Conservation (phyloP, 257 asterid genomes). For the Forsythia viridissima region DNA sequence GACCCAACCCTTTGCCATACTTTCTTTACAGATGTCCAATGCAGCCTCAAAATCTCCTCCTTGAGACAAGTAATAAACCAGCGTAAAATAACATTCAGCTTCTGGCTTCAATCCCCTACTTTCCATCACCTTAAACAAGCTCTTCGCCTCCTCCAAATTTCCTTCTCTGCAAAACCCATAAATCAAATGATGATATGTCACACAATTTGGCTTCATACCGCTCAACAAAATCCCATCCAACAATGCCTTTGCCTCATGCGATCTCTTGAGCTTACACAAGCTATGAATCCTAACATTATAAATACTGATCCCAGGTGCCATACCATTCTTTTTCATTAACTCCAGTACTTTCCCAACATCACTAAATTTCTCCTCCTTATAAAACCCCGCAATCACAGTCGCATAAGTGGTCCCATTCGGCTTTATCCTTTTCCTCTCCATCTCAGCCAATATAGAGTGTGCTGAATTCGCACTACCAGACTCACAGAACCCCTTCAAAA, state of each 20-base stretch:
- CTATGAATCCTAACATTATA: constrained; percentile 70
- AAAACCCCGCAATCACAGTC: constrained; percentile 60
- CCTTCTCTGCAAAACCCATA: constrained; percentile 71
- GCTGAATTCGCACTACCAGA: constrained; percentile 58
- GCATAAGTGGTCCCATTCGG: constrained; percentile 61
- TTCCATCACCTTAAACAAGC: constrained; percentile 55
- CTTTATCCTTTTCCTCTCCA: constrained; percentile 60
- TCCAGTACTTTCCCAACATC: constrained; percentile 68
- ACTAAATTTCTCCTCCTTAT: constrained; percentile 54
- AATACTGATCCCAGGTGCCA: constrained; percentile 47
- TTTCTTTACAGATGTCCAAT: constrained; percentile 39
- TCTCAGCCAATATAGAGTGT: constrained; percentile 68
- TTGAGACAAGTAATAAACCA: constrained; percentile 60
- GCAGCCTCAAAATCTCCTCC: constrained; percentile 68
- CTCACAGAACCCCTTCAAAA: constrained; percentile 69
- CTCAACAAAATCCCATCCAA: constrained; percentile 57
- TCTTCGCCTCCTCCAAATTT: constrained; percentile 57
- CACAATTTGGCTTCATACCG: constrained; percentile 56
- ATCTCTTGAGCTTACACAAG: constrained; percentile 69
- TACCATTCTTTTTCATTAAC: constrained; percentile 56
- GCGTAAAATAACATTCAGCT: constrained; percentile 57
- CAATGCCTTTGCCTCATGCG: constrained; percentile 75
- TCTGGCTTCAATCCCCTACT: constrained; percentile 44
- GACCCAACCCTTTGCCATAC: constrained; percentile 65
- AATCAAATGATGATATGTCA: constrained; percentile 61